Evolutionary conservation across 2,329 filamentous ascomycete species (phyloP), one percentile per base, ranked within the genome.

Genomic region (Aspergillus chevalieri): DNA sequence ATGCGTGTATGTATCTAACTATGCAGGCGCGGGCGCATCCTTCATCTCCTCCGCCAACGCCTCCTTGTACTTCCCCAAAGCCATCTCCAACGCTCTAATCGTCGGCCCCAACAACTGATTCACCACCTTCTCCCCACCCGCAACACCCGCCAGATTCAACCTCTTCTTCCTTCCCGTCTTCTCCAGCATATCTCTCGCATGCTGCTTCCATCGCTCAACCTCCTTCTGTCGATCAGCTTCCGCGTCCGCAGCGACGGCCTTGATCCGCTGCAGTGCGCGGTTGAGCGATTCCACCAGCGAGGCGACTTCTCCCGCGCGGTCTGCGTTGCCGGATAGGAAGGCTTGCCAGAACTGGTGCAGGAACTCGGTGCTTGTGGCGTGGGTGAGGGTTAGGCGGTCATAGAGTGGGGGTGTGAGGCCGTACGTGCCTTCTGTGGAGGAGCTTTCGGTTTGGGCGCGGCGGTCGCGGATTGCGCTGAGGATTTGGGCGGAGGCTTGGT

Each of bases 311-410:
- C 78, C 78, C 0, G 89, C 88, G 30, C 89, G 84, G 52, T 89
- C 85, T 1, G 87, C 74, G 63, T 96, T 89, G 12, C 91, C 92
- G 0, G 91, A 96, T 22, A 95, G 78, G 63, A 95, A 98, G 0
- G 91, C 84, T 30, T 82, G 80, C 92, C 92, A 98, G 74, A 98
- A 98, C 67, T 97, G 94, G 60, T 92, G 88, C n/a, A 98, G 75
- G 62, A 97, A 98, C 64, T 98, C 93, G 34, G 88, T 86, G 0
- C 89, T 94, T 0, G 93, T 98, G 47, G 91, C 91, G 66, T 97
- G 90, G 0, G 92, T 95, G 48, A 87, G 77, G 10, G 75, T 77
- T n/a, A 87, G 64, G 15, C 79, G 79, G 56, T 86, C 83, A 56
- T 82, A 83, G 1, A 83, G 72, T 2, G 67, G 59, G 7, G 70